Conservation (phyloP, 2,329 filamentous ascomycete species). For the Neophaeococcomyces aloes region DNA sequence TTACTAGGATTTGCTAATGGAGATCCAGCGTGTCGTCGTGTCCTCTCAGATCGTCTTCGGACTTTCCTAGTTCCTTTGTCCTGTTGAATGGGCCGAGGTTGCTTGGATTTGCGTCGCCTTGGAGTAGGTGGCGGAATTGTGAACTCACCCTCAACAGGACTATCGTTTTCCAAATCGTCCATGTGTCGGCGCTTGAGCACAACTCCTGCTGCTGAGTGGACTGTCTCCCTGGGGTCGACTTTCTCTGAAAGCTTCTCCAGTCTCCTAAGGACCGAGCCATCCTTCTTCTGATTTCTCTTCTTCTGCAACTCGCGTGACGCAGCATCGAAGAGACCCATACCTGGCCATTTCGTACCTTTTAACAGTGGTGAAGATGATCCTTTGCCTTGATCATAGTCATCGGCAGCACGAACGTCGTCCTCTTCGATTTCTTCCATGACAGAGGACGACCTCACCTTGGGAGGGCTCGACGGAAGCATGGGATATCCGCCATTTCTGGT, state of each 20-base stretch:
- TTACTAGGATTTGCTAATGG: conserved; percentile 11
- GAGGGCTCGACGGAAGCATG: conserved; percentile 1
- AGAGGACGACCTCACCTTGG: neutral
- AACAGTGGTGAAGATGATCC: conserved; percentile 25
- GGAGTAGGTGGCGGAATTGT: conserved; percentile 24
- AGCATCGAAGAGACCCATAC: conserved; percentile 44
- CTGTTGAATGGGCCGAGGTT: conserved; percentile 21
- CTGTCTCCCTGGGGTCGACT: conserved; percentile 37
- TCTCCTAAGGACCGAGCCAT: conserved; percentile 33
- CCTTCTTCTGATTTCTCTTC: conserved; percentile 43
- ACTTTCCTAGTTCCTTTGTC: conserved; percentile 7
- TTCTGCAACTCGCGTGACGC: conserved; percentile 39
- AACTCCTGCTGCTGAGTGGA: conserved; percentile 36
- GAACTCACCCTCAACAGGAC: conserved; percentile 36
- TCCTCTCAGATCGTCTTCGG: conserved; percentile 9
- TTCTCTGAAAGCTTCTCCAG: conserved; percentile 37
- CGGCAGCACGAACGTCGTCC: conserved; percentile 3
- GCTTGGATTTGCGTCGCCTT: conserved; percentile 26
- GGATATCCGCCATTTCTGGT: conserved; percentile 18
- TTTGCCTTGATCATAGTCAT: conserved; percentile 8
- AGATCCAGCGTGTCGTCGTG: conserved; percentile 15
- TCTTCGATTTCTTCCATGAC: neutral
- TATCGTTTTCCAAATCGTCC: conserved; percentile 39
- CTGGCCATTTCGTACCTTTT: conserved; percentile 41
- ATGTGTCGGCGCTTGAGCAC: conserved; percentile 37